These are phyloP conservation scores for Solanum hybrid DNA, from an alignment of 305 asterid genomes.

Conservation along the genomic window DNA sequence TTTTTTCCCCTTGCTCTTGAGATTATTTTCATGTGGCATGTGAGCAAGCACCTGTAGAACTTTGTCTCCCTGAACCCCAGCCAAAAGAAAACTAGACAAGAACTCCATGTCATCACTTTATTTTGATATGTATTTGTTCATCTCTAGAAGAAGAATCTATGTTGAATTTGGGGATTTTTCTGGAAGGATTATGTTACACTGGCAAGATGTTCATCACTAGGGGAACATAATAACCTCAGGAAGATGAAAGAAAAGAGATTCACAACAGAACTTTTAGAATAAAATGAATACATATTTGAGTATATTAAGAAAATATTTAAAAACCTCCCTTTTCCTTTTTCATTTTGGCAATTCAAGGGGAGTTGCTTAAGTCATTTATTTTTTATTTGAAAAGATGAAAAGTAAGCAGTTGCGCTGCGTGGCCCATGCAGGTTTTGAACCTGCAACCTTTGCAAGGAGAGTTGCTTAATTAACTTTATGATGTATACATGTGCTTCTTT, in stretches of 20 bases:
- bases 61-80: neutral
- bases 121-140: neutral
- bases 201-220: neutral
- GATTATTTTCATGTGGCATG: neutral
- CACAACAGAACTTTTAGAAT: neutral
- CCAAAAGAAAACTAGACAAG: neutral
- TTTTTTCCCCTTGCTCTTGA: neutral
- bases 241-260: neutral
- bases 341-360: neutral
- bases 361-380: neutral
- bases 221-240: neutral
- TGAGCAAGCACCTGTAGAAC: neutral
- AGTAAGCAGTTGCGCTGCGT: neutral
- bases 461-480: neutral
- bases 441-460: neutral
- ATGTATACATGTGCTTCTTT: neutral
- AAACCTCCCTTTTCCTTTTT: neutral
- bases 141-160: neutral
- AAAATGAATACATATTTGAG: neutral
- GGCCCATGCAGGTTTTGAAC: neutral
- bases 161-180: neutral
- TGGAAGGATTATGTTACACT: neutral
- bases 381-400: neutral
- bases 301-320: neutral
- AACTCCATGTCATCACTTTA: neutral